Conservation (phyloP, 2,329 filamentous ascomycete genomes). For the Aspergillus novofumigatus region DNA sequence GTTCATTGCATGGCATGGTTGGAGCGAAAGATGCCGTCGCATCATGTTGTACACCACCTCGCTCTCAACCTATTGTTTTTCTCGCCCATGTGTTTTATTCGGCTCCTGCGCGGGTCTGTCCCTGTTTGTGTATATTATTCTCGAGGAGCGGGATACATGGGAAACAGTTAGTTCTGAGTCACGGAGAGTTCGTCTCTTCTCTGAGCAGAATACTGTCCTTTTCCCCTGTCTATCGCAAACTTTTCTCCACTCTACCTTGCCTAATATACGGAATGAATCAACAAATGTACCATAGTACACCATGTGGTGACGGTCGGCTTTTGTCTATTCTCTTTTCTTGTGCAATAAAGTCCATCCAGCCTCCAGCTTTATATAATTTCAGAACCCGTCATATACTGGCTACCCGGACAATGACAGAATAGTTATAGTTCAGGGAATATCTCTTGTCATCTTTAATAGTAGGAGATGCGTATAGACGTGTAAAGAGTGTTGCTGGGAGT, state of each 20-base stretch:
- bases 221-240: constrained; percentile 2
- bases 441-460: background rate
- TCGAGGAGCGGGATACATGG: background rate
- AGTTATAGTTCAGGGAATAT: background rate
- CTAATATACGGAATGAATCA: constrained; percentile 3
- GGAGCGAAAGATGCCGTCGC: background rate
- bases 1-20: constrained; percentile 1
- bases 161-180: background rate
- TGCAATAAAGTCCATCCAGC: background rate
- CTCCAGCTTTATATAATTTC: background rate
- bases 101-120: background rate
- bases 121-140: constrained; percentile 8
- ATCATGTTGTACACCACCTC: background rate
- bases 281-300: constrained; percentile 14
- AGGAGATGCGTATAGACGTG: background rate
- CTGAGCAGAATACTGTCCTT: background rate
- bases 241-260: constrained; percentile 19
- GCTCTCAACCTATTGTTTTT: background rate
- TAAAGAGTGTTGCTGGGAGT: background rate
- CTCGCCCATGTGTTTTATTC: background rate
- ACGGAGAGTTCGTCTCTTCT: background rate
- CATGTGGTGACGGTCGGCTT: constrained; percentile 4
- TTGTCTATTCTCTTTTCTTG: background rate
- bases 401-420: background rate
- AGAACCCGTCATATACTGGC: background rate